Evolutionary conservation across 768 basidiomycete species (phyloP).

Genomic region (Megacollybia marginata): DNA sequence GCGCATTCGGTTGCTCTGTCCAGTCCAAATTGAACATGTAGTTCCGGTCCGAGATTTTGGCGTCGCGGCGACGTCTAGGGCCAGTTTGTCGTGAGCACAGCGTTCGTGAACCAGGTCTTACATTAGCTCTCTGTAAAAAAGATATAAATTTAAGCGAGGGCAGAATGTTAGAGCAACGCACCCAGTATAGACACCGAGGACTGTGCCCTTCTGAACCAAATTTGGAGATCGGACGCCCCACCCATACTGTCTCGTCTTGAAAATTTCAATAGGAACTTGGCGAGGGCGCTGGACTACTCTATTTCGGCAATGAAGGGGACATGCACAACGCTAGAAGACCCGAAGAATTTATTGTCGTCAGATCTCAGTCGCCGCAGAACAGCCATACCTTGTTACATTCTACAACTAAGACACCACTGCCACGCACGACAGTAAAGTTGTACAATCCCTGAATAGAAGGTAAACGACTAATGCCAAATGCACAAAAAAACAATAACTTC

Average conservation of each 20-base stretch:
- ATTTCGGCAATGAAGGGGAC: conserved; percentile 10
- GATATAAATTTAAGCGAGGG: not conserved
- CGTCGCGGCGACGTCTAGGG: conserved; percentile 4
- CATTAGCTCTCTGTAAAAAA: conserved; percentile 5
- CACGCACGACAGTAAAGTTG: not conserved
- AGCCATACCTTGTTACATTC: conserved; percentile 16
- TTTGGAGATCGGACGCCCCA: conserved; percentile 17
- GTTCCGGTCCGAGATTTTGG: not conserved
- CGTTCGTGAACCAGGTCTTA: not conserved
- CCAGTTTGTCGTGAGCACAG: not conserved
- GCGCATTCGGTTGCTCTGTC: conserved; percentile 2
- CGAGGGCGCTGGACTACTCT: conserved; percentile 16
- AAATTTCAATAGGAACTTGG: conserved; percentile 13
- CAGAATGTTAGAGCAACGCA: not conserved
- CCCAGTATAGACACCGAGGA: conserved; percentile 19
- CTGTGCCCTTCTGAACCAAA: conserved; percentile 8
- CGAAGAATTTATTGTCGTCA: not conserved
- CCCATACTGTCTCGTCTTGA: conserved; percentile 14
- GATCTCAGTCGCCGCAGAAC: not conserved
- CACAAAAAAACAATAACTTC: not conserved
- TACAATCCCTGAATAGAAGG: not conserved
- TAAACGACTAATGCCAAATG: not conserved
- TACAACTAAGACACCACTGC: conserved; percentile 6
- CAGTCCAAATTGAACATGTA: conserved; percentile 17
- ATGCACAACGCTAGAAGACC: conserved; percentile 8